A percentile compares a stretch with the other conserved stretches of the same genome.
These are phyloP conservation scores for Penicillium flavigenum DNA, from an alignment of 495 filamentous ascomycete genomes.

Conservation along the genomic window DNA sequence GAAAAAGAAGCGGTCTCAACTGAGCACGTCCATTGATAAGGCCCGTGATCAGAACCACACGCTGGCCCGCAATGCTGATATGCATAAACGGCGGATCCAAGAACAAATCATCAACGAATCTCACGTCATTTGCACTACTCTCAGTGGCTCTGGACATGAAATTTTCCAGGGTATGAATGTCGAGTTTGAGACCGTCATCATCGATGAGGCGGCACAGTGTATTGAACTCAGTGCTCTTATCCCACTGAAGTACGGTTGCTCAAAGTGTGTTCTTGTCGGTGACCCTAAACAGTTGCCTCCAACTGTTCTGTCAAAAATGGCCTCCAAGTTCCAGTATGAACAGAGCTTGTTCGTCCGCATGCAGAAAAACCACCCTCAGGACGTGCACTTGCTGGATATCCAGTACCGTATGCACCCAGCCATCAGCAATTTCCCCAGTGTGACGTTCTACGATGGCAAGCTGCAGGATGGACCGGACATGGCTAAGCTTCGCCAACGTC, in stretches of 20 bases:
- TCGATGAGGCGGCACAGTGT: conserved; percentile 97
- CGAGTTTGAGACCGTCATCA: conserved; percentile 97
- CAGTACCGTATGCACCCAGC: conserved; percentile 99
- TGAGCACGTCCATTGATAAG: conserved; percentile 79
- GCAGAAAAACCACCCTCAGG: conserved; percentile 83
- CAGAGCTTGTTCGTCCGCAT: conserved; percentile 98
- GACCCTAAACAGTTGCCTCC: conserved; percentile 97
- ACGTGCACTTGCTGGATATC: conserved; percentile 92
- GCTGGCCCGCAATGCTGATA: conserved; percentile 73
- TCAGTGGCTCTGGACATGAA: conserved; percentile 94
- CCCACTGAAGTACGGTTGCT: conserved; percentile 94
- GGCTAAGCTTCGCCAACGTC: conserved; percentile 66
- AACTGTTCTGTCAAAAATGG: conserved; percentile 90
- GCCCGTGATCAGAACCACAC: conserved; percentile 81
- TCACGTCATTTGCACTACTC: conserved; percentile 90
- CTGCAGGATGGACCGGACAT: conserved; percentile 83
- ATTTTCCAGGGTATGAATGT: conserved; percentile 94
- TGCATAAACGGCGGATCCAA: conserved; percentile 78
- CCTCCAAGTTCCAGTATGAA: conserved; percentile 90
- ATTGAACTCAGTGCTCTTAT: conserved; percentile 97
- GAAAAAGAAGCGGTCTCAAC: conserved; percentile 70
- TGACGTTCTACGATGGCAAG: conserved; percentile 85
- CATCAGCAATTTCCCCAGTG: conserved; percentile 85
- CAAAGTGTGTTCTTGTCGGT: conserved; percentile 95
- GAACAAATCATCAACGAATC: conserved; percentile 87